Percentiles rank a stretch among this genome's conserved stretches.
Conservation (phyloP, 768 basidiomycete genomes). For the Phlegmacium glaucopus region DNA sequence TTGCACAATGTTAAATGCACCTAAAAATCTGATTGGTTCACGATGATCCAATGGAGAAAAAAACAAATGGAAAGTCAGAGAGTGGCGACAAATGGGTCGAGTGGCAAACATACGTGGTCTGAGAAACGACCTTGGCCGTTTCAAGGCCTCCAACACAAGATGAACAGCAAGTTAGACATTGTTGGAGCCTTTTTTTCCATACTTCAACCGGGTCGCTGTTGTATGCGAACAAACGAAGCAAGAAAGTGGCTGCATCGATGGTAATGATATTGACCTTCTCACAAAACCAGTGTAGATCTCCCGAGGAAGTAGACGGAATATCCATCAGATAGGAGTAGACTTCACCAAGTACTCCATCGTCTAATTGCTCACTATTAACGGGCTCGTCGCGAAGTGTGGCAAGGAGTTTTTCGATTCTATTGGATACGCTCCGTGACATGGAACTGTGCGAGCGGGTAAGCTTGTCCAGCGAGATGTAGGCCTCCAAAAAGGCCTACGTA, state of each 20-base stretch:
- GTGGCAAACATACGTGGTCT: slow-evolving; percentile 59
- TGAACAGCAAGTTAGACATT: slow-evolving; percentile 60
- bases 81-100: neutral
- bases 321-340: slow-evolving; percentile 56
- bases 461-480: no score
- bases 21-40: slow-evolving; percentile 59
- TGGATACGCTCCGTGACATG: slow-evolving; percentile 13
- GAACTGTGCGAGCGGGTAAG: neutral
- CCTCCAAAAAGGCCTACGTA: neutral
- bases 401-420: slow-evolving; percentile 46
- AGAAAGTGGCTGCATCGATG: slow-evolving; percentile 71
- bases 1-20: slow-evolving; percentile 51
- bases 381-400: slow-evolving; percentile 55
- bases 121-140: slow-evolving; percentile 59
- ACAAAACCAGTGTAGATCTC: slow-evolving; percentile 81
- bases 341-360: slow-evolving; percentile 44
- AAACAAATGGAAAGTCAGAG: neutral
- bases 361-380: slow-evolving; percentile 43
- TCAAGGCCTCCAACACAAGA: slow-evolving; percentile 69
- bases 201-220: slow-evolving; percentile 49
- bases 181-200: slow-evolving; percentile 59
- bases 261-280: slow-evolving; percentile 51
- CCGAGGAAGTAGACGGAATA: slow-evolving; percentile 32
- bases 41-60: slow-evolving; percentile 4
- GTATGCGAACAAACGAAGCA: slow-evolving; percentile 82